phyloP scores from a whole-genome alignment of 2,329 filamentous ascomycete species.

The Stagonosporopsis rhizophila region DNA sequence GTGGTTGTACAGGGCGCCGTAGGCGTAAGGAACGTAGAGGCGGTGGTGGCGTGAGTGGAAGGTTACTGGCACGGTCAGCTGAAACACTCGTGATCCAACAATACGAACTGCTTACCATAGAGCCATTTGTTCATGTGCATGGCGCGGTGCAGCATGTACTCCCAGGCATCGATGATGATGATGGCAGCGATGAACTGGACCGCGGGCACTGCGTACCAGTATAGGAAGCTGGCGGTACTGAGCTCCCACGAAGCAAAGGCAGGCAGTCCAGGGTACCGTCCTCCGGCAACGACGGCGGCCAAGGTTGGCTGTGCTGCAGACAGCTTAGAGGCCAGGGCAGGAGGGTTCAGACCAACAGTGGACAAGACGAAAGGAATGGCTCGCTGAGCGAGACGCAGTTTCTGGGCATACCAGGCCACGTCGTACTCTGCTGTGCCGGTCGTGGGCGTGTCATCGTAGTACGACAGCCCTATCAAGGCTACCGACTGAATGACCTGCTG shows the following conservation, averaged over 20 bases:
- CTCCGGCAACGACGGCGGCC: constrained; percentile 78
- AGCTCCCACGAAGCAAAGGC: constrained; percentile 88
- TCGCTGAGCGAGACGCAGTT: constrained; percentile 79
- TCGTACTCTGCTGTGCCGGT: constrained; percentile 84
- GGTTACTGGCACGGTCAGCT: constrained; percentile 62
- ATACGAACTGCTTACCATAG: constrained; percentile 72
- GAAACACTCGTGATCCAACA: not conserved
- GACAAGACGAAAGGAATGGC: constrained; percentile 76
- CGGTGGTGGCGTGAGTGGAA: constrained; percentile 97
- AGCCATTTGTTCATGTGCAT: constrained; percentile 99
- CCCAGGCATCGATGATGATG: constrained; percentile 89
- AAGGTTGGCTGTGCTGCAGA: constrained; percentile 74
- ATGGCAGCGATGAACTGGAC: constrained; percentile 80
- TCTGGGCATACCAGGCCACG: constrained; percentile 86
- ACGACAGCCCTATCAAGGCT: constrained; percentile 70
- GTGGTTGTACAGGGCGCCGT: constrained; percentile 96
- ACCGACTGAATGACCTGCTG: constrained; percentile 89
- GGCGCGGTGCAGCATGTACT: constrained; percentile 93
- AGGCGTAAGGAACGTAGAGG: constrained; percentile 96
- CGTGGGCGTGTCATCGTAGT: constrained; percentile 76
- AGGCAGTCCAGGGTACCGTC: constrained; percentile 78
- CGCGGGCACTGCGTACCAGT: constrained; percentile 77
- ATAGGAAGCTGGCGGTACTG: constrained; percentile 74
- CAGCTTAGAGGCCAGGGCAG: constrained; percentile 76
- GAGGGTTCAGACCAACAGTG: constrained; percentile 77